These are phyloP conservation scores for Dalbergia cochinchinensis DNA, from an alignment of 306 rosid species.

Conservation along the genomic window DNA sequence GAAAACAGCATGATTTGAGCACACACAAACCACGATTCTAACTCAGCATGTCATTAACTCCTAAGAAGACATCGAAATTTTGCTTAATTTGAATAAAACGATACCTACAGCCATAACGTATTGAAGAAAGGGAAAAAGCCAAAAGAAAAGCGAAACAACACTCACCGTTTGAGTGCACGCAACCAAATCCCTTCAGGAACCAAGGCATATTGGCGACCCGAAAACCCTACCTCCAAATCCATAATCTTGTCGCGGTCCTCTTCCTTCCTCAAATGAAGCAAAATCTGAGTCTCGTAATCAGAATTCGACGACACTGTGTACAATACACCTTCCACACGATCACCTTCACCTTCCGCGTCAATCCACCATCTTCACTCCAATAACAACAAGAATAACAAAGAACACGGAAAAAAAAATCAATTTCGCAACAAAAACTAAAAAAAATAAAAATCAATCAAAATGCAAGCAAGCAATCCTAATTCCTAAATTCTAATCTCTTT, in stretches of 20 bases:
- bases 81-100: slow-evolving; percentile 21
- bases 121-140: background rate
- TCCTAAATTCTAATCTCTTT: background rate
- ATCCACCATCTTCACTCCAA: slow-evolving; percentile 79
- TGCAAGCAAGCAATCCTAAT: background rate
- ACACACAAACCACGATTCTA: background rate
- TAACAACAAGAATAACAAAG: slow-evolving; percentile 28
- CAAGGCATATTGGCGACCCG: slow-evolving; percentile 75
- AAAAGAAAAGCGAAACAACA: background rate
- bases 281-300: slow-evolving; percentile 56
- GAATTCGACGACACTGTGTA: slow-evolving; percentile 54
- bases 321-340: slow-evolving; percentile 61
- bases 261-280: slow-evolving; percentile 62
- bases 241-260: slow-evolving; percentile 44
- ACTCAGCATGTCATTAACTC: background rate
- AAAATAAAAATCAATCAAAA: background rate
- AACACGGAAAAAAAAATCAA: background rate
- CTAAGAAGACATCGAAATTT: slow-evolving; percentile 2
- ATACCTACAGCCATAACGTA: background rate
- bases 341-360: slow-evolving; percentile 57
- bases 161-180: slow-evolving; percentile 75
- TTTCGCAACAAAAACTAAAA: background rate
- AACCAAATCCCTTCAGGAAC: slow-evolving; percentile 79
- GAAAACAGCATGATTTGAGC: background rate
- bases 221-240: slow-evolving; percentile 56